Evolutionary conservation across 1,139 yeast species (phyloP).

Genomic region (Sugiyamaella paludigena): DNA sequence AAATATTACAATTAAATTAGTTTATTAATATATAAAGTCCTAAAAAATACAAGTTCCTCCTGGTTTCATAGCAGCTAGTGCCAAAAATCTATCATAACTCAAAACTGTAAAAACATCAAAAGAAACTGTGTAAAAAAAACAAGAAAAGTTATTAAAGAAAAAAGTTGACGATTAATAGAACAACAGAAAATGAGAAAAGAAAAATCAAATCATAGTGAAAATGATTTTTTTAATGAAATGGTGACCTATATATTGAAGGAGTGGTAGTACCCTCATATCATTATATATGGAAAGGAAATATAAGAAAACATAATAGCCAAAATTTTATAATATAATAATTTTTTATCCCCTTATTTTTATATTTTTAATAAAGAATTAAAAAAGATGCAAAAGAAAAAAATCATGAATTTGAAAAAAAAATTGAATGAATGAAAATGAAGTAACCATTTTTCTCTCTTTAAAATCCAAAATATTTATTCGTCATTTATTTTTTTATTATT

Average conservation of each 20-base stretch:
- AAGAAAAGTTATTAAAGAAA: conserved; percentile 6
- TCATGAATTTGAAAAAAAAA: conserved; percentile 1
- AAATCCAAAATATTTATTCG: neutral
- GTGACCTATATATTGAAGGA: no score
- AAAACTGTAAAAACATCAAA: neutral
- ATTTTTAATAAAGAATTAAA: conserved; percentile 2
- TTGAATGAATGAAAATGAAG: neutral
- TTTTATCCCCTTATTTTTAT: conserved; percentile 4
- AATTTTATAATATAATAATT: conserved; percentile 1
- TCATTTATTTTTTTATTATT: neutral
- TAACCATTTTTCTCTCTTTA: neutral
- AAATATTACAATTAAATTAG: neutral
- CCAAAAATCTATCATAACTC: conserved; percentile 8
- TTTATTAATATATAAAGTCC: conserved; percentile 11
- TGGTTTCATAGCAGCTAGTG: conserved; percentile 5
- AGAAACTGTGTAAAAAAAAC: conserved; percentile 6
- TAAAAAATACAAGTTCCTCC: conserved; percentile 16
- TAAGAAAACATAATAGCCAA: conserved; percentile 7
- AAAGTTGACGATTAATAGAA: neutral
- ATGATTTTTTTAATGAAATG: no score
- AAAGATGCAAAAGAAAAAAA: conserved; percentile 4
- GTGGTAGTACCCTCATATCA: no score
- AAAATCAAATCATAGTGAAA: no score
- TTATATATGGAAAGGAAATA: neutral
- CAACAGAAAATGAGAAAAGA: no score